Conservation (phyloP, 305 asterid species). For the Fraxinus nigra region DNA sequence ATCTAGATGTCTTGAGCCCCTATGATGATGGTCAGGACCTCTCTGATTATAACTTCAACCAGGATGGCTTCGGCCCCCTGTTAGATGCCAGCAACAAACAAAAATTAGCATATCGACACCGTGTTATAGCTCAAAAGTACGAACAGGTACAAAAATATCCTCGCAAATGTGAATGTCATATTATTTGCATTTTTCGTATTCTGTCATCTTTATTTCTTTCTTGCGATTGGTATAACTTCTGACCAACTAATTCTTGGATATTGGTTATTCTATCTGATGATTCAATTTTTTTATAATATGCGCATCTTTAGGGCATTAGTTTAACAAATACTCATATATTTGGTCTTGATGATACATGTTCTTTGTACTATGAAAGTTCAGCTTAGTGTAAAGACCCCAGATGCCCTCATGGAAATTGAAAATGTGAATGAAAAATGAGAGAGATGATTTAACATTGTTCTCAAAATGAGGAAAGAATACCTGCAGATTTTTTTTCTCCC, state of each 20-base stretch:
- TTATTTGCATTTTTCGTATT: not conserved
- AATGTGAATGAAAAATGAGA: not conserved
- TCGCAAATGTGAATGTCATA: not conserved
- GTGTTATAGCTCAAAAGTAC: constrained; percentile 66
- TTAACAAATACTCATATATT: not conserved
- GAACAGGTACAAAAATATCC: constrained; percentile 46
- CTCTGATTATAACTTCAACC: constrained; percentile 60
- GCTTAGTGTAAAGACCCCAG: not conserved
- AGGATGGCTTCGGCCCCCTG: constrained; percentile 61
- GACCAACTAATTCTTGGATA: not conserved
- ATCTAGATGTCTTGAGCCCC: constrained; percentile 58
- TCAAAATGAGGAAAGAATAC: not conserved
- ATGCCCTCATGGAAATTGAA: not conserved
- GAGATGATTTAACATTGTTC: not conserved
- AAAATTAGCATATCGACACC: constrained; percentile 80
- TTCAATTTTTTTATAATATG: not conserved
- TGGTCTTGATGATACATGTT: not conserved
- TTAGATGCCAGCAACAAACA: constrained; percentile 58
- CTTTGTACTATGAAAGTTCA: not conserved
- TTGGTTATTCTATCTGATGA: not conserved
- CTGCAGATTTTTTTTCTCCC: not conserved
- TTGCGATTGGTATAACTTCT: not conserved
- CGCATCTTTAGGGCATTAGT: not conserved
- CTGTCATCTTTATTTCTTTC: not conserved
- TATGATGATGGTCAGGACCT: constrained; percentile 77